Percentiles rank a stretch among this genome's conserved stretches.
Evolutionary conservation across 1,284 basidiomycete genomes (phyloP).

Genomic region (Tilletia caries): DNA sequence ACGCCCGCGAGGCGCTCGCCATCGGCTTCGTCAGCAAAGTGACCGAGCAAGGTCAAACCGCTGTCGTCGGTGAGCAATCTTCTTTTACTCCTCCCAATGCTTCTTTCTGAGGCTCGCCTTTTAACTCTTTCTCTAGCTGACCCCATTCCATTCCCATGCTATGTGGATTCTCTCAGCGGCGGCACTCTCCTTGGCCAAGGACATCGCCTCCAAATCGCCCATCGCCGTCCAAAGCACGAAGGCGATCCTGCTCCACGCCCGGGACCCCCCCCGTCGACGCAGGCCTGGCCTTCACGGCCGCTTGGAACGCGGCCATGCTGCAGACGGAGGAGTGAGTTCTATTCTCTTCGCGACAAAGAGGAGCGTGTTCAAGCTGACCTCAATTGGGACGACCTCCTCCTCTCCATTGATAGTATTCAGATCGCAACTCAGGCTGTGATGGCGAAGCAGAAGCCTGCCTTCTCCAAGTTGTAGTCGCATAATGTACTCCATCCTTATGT

Average conservation of each 20-base stretch:
- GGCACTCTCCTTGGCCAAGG: conserved; percentile 66
- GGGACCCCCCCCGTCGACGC: conserved; percentile 74
- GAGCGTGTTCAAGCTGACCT: not conserved
- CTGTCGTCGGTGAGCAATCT: conserved; percentile 55
- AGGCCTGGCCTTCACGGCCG: conserved; percentile 72
- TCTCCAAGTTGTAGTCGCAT: conserved; percentile 43
- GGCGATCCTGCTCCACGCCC: conserved; percentile 67
- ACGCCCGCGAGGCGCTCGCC: conserved; percentile 66
- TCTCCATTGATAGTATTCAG: conserved; percentile 29
- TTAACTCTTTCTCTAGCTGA: too few relatives aligned
- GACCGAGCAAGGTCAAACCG: conserved; percentile 65
- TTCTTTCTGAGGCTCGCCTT: not conserved
- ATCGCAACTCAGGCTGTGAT: conserved; percentile 56
- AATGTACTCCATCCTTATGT: too few relatives aligned
- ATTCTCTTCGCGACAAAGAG: not conserved
- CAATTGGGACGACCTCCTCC: not conserved
- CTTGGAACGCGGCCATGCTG: conserved; percentile 71
- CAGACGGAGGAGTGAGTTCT: conserved; percentile 63
- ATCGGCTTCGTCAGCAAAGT: conserved; percentile 76
- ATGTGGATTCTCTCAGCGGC: conserved; percentile 51
- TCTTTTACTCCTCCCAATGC: not conserved
- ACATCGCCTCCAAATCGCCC: conserved; percentile 75
- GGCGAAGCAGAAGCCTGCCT: conserved; percentile 54
- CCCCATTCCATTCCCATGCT: not conserved
- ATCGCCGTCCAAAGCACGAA: conserved; percentile 79